Evolutionary conservation across 495 filamentous ascomycete species (phyloP), one percentile per base, ranked within the genome.

Genomic region (Talaromyces liani): DNA sequence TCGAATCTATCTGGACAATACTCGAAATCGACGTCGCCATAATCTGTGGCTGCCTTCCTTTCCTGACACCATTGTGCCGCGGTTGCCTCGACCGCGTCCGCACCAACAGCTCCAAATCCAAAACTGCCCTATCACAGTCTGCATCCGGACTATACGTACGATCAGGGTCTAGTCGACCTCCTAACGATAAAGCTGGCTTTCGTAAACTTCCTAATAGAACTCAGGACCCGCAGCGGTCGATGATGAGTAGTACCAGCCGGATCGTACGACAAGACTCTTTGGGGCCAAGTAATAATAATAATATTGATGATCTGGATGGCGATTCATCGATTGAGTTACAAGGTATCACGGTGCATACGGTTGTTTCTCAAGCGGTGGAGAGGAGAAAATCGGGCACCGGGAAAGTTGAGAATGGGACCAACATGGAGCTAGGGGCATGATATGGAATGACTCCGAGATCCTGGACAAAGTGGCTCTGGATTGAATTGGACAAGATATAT

Each of bases 11-110:
- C 58, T 85, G 82, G 82, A 79, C 79, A 7, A 72, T 77, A n/a
- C 70, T 79, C 45, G 82, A 85, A 66, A 66, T 83, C 8, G 76
- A 77, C 68, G 73, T 79, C 5, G 81, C 78, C 33, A 81, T 84
- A 24, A 76, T 77, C 31, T 84, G 80, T 61, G 74, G 74, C 24
- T 83, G 75, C 36, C 69, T 84, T 1, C 72, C 80, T 3, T 67
- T 78, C 58, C 64, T 77, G 66, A 65, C 70, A 60, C 60, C 72
- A 1, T 49, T 73, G 1, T 45, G 71, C 61, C 58, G 57, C 6
- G 58, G 62, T 3, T 64, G 64, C 29, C 36, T 67, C 34, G 65
- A 51, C 47, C 47, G 47, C 7, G 47, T 51, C 47, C 47, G 47
- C 47, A 51, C 2, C 16, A 51, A 12, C 10, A 51, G 10, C 8